Conservation (phyloP, 208 protist species). For the Leishmania lainsoni region DNA sequence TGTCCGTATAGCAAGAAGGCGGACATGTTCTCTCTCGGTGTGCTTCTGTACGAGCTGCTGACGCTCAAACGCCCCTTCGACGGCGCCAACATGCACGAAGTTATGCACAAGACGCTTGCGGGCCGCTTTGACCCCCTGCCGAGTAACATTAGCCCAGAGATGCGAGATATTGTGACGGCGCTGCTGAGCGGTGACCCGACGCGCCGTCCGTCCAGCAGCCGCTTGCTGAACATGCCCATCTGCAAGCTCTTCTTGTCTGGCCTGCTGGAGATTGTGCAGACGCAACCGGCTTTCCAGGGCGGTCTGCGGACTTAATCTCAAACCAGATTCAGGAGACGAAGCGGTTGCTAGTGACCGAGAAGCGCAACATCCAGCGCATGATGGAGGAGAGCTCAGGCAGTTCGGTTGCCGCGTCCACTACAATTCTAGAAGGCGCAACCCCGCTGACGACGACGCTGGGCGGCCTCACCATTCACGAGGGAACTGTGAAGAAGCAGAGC, state of each 20-base stretch:
- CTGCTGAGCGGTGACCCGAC: conserved; percentile 59
- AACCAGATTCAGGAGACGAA: conserved; percentile 69
- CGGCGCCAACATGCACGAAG: conserved; percentile 68
- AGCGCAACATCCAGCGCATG: conserved; percentile 38
- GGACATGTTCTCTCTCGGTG: conserved; percentile 93
- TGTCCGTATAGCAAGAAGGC: conserved; percentile 93
- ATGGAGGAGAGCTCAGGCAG: conserved; percentile 62
- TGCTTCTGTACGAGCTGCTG: conserved; percentile 87
- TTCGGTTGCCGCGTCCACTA: conserved; percentile 50
- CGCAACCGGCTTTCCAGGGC: conserved; percentile 62
- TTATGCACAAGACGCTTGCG: conserved; percentile 75
- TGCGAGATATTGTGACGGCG: conserved; percentile 57
- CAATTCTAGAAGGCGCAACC: conserved; percentile 67
- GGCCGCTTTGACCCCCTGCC: conserved; percentile 60
- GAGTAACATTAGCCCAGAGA: conserved; percentile 53
- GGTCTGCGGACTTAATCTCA: conserved; percentile 60
- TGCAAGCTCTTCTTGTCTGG: conserved; percentile 81
- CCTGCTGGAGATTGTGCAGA: conserved; percentile 76
- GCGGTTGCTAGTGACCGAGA: conserved; percentile 54
- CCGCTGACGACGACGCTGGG: conserved; percentile 57
- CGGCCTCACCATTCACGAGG: conserved; percentile 63
- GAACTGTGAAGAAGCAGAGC: conserved; percentile 73
- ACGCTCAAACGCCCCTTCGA: conserved; percentile 83
- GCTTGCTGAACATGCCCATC: conserved; percentile 69
- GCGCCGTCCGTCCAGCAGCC: conserved; percentile 62